Conservation (phyloP, 2,329 filamentous ascomycete species). For the Penicillium expansum region DNA sequence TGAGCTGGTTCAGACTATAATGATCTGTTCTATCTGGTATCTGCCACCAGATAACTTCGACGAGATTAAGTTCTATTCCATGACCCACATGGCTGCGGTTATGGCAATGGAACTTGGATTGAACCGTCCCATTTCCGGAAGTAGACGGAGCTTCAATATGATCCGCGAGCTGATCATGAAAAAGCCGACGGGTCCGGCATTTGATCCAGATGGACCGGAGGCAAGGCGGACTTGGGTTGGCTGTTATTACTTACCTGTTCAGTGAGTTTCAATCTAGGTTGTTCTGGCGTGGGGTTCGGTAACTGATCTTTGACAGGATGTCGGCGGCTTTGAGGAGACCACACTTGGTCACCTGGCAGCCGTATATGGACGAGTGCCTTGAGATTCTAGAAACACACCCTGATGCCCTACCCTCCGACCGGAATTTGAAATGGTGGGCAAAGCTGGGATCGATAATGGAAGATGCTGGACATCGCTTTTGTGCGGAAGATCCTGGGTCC, state of each 20-base stretch:
- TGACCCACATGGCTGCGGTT: slow-evolving; percentile 74
- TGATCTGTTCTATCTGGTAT: slow-evolving; percentile 79
- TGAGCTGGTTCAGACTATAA: slow-evolving; percentile 76
- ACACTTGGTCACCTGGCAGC: slow-evolving; percentile 59
- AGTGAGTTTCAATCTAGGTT: slow-evolving; percentile 37
- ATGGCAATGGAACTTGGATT: slow-evolving; percentile 84
- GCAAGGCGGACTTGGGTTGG: slow-evolving; percentile 58
- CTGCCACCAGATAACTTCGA: slow-evolving; percentile 78
- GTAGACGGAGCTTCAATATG: slow-evolving; percentile 33
- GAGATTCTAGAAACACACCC: slow-evolving; percentile 56
- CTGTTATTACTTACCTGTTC: slow-evolving; percentile 61
- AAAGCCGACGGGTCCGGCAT: slow-evolving; percentile 25
- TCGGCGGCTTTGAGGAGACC: slow-evolving; percentile 59
- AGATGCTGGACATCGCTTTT: slow-evolving; percentile 65
- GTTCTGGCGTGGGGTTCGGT: background rate
- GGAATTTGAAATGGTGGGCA: slow-evolving; percentile 55
- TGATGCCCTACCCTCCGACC: slow-evolving; percentile 58
- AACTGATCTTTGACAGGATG: slow-evolving; percentile 41
- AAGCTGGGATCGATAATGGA: slow-evolving; percentile 63
- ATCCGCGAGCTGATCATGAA: slow-evolving; percentile 42
- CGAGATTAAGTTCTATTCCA: slow-evolving; percentile 85
- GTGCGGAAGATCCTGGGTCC: slow-evolving; percentile 61
- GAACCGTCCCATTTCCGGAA: slow-evolving; percentile 52
- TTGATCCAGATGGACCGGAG: slow-evolving; percentile 55
- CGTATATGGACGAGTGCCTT: slow-evolving; percentile 63